Evolutionary conservation across 2,329 filamentous ascomycete genomes (phyloP).

Genomic region (Aspergillus pseudotamarii): DNA sequence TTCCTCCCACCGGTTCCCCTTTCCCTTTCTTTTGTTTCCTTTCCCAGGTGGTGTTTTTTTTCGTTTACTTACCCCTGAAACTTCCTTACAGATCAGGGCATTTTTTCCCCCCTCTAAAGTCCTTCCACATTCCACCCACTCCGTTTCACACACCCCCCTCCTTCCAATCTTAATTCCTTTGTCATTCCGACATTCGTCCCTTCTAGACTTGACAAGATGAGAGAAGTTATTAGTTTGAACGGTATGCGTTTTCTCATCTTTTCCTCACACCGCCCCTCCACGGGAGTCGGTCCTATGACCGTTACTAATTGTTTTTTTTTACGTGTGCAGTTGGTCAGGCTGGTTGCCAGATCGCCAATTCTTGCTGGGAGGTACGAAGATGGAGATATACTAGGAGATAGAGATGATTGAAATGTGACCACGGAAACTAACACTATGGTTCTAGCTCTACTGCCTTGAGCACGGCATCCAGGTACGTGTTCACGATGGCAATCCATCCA

Average conservation of each 20-base stretch:
- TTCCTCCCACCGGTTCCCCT: slow-evolving; percentile 21
- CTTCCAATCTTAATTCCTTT: slow-evolving; percentile 30
- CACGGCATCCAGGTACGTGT: slow-evolving; percentile 92
- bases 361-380: slow-evolving; percentile 91
- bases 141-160: slow-evolving; percentile 9
- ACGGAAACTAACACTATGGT: slow-evolving; percentile 36
- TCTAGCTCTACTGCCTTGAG: slow-evolving; percentile 98
- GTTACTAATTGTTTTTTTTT: slow-evolving; percentile 23
- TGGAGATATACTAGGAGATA: slow-evolving; percentile 1
- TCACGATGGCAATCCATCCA: slow-evolving; percentile 3
- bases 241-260: slow-evolving; percentile 61
- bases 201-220: slow-evolving; percentile 68
- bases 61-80: slow-evolving; percentile 30
- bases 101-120: slow-evolving; percentile 31
- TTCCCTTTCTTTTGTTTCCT: slow-evolving; percentile 15
- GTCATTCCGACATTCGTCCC: slow-evolving; percentile 16
- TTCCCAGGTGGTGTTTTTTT: slow-evolving; percentile 29
- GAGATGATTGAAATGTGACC: slow-evolving; percentile 11
- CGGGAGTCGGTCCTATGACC: slow-evolving; percentile 16
- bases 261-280: slow-evolving; percentile 1
- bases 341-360: slow-evolving; percentile 99
- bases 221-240: slow-evolving; percentile 99
- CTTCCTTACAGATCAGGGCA: slow-evolving; percentile 28
- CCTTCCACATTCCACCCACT: slow-evolving; percentile 27
- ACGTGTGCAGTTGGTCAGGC: slow-evolving; percentile 86